A percentile compares a stretch with the other conserved stretches of the same genome.
Conservation (phyloP, 164 flowering plant species). For the Litsea cubeba region DNA sequence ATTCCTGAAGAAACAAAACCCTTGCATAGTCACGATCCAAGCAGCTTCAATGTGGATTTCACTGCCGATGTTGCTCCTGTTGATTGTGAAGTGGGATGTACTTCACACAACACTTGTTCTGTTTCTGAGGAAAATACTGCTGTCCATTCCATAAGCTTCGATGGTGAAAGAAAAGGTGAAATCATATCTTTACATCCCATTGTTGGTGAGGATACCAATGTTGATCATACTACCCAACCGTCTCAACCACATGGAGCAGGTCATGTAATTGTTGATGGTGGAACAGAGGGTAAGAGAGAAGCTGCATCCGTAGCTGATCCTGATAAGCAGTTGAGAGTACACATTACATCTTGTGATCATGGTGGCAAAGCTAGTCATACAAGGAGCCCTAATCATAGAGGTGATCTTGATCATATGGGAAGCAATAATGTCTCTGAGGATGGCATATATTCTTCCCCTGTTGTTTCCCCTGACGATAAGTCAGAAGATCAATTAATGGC, state of each 20-base stretch:
- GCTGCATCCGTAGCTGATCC: not conserved
- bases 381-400: too few species aligned
- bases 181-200: conserved; percentile 7
- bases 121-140: conserved; percentile 11
- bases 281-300: not conserved
- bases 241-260: not conserved
- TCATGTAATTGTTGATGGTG: not conserved
- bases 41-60: not conserved
- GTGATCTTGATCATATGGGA: too few species aligned
- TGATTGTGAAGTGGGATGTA: not conserved
- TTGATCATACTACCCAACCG: not conserved
- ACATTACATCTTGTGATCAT: not conserved
- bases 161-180: not conserved
- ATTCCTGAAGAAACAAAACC: conserved; percentile 6
- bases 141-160: not conserved
- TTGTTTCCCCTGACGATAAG: not conserved
- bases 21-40: conserved; percentile 6
- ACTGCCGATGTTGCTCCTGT: conserved; percentile 2
- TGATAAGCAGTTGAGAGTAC: not conserved
- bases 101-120: not conserved
- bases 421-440: too few species aligned
- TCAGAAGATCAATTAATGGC: conserved; percentile 6
- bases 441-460: too few species aligned
- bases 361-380: not conserved
- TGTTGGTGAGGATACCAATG: not conserved